Evolutionary conservation across 2,329 filamentous ascomycete genomes (phyloP), one percentile per base, ranked within the genome.

Genomic region (Paracoccidioides lutzii): DNA sequence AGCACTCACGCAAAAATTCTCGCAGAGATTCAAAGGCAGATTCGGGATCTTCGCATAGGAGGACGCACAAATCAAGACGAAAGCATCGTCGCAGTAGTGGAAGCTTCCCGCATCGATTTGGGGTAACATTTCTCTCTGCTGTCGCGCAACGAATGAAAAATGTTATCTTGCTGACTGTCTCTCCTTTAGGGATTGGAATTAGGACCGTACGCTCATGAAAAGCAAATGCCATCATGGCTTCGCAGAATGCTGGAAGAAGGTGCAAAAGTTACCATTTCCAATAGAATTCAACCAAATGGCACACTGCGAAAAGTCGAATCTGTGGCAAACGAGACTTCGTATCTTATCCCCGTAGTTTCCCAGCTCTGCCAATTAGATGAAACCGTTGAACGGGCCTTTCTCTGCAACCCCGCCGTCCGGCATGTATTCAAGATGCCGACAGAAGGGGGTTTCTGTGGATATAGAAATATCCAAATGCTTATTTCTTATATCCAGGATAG

Each of bases 391-490:
- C 81, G 81, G 60, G 87, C 88, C 5, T 95, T 90, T 64, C 75
- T 95, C 38, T 96, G 90, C 68, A 83, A 90, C 64, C 79, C 85
- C 0, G 76, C 77, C 50, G 85, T 89, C 0, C 78, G 83, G 51
- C 90, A 96, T 65, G 78, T 97, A 32, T 88, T 87, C 53, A 95
- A 95, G 65, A 76, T 94, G 53, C 80, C 78, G n/a, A 78, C 76
- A 58, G 90, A 95, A 73, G 90, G 90, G 28, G 87, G 89, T 5
- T 97, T 97, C 67, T 97, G 91, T 67, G 91, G 91, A 3, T 97
- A 96, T 67, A 81, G 91, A 43, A 97, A 95, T 65, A 94, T 95
- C 37, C 93, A 97, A 68, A 94, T 94, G 83, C 71, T 96, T 62
- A 75, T 85, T 12, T 91, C 90, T 0, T 90, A 88, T 67, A 81